Conservation (phyloP, 176 grass and related monocot species). For the Oryza australiensis region DNA sequence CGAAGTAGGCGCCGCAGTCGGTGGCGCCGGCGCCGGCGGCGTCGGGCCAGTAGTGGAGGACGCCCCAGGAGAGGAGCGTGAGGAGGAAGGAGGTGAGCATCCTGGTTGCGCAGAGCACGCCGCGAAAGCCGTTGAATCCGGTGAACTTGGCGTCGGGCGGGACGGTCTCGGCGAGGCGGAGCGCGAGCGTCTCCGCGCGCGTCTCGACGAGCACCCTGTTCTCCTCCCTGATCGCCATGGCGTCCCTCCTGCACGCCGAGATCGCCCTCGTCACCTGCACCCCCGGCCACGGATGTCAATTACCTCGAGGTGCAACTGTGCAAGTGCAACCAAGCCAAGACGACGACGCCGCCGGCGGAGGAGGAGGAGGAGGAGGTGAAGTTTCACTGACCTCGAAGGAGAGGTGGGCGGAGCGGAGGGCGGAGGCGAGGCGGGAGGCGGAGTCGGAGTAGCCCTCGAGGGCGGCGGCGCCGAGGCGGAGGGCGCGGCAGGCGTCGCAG, state of each 20-base stretch:
- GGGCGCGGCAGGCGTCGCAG: constrained; percentile 71
- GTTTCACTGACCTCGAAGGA: constrained; percentile 42
- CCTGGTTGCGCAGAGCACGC: constrained; percentile 71
- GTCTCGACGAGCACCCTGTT: constrained; percentile 74
- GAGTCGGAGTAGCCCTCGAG: constrained; percentile 67
- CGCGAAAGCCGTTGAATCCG: constrained; percentile 91
- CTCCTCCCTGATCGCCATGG: constrained; percentile 75
- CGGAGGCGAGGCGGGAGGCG: constrained; percentile 51
- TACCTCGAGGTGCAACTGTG: not conserved
- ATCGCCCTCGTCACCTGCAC: constrained; percentile 69
- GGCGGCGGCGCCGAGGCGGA: constrained; percentile 62
- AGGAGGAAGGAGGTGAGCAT: constrained; percentile 69
- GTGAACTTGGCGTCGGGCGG: constrained; percentile 64
- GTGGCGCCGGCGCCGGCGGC: not conserved
- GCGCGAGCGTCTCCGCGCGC: constrained; percentile 49
- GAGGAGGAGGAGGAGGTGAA: too few species aligned
- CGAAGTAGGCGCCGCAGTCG: constrained; percentile 60
- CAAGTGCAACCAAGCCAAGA: not conserved
- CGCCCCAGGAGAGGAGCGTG: constrained; percentile 68
- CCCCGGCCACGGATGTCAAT: not conserved
- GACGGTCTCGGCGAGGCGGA: constrained; percentile 55
- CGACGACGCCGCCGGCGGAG: not conserved
- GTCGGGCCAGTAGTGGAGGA: constrained; percentile 60
- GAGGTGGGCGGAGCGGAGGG: constrained; percentile 46
- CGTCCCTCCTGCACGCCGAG: constrained; percentile 60